Percentiles rank a stretch among this genome's conserved stretches.
Evolutionary conservation across 495 filamentous ascomycete genomes (phyloP).

Genomic region (Aspergillus nanangensis): DNA sequence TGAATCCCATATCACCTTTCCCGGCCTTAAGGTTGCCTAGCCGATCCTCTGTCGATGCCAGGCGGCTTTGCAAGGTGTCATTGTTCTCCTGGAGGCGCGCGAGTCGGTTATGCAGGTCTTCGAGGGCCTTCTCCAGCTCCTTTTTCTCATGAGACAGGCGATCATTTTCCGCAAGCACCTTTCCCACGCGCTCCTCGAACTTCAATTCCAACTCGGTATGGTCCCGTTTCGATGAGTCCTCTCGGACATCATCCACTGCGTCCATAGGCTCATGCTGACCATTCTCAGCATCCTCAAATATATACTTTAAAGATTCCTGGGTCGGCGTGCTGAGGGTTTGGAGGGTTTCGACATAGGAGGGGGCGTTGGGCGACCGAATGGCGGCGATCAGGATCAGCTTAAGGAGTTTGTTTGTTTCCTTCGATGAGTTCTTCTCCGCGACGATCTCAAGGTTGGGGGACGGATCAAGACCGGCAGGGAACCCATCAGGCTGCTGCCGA

Average conservation of each 20-base stretch:
- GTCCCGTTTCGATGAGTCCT: constrained; percentile 28
- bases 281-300: constrained; percentile 46
- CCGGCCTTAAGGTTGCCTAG: constrained; percentile 40
- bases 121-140: constrained; percentile 46
- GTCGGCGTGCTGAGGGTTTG: constrained; percentile 39
- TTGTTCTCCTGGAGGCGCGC: constrained; percentile 56
- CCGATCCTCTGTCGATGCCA: constrained; percentile 45
- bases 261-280: constrained; percentile 33
- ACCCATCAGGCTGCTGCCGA: constrained; percentile 47
- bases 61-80: constrained; percentile 42
- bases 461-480: constrained; percentile 45
- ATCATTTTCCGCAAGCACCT: constrained; percentile 45
- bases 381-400: constrained; percentile 60
- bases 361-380: constrained; percentile 51
- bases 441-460: constrained; percentile 57
- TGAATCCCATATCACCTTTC: constrained; percentile 40
- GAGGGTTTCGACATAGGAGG: constrained; percentile 51
- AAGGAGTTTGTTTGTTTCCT: constrained; percentile 53
- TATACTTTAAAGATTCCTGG: constrained; percentile 43
- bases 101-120: constrained; percentile 51
- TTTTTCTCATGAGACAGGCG: constrained; percentile 49
- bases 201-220: constrained; percentile 44
- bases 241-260: constrained; percentile 32
- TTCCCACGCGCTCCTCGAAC: constrained; percentile 52
- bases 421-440: constrained; percentile 40